Percentiles rank a stretch among this genome's conserved stretches.
phyloP scores from a whole-genome alignment of 345 rosid species.

The Dimocarpus longan region DNA sequence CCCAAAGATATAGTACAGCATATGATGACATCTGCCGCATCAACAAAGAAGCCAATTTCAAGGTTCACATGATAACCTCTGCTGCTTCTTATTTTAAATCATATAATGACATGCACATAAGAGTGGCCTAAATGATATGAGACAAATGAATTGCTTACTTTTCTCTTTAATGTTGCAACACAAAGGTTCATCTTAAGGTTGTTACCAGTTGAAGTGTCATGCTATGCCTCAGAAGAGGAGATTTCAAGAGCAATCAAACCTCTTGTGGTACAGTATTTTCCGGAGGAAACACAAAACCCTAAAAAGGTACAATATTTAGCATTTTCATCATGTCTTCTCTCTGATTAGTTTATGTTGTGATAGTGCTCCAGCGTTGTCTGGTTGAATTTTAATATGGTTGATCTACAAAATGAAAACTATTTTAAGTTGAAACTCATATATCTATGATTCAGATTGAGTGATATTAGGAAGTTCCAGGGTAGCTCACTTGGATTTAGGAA shows the following conservation, averaged over 20 bases:
- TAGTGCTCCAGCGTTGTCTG: not conserved
- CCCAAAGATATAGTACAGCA: constrained; percentile 87
- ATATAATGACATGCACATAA: not conserved
- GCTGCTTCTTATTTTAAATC: constrained; percentile 5
- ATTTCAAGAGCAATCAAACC: constrained; percentile 79
- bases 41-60: constrained; percentile 87
- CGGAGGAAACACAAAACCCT: constrained; percentile 63
- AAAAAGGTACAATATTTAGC: constrained; percentile 50
- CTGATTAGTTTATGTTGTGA: not conserved
- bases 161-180: not conserved
- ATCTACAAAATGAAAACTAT: not conserved
- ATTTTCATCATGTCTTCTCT: not conserved
- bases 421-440: not conserved
- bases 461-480: not conserved
- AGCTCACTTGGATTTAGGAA: not conserved
- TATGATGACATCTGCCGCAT: constrained; percentile 82
- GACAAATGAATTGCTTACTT: constrained; percentile 7
- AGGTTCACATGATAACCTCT: constrained; percentile 48
- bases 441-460: not conserved
- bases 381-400: not conserved
- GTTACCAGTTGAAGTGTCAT: constrained; percentile 82
- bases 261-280: constrained; percentile 73
- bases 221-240: constrained; percentile 97
- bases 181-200: constrained; percentile 86
- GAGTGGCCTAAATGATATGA: not conserved